phyloP scores from a whole-genome alignment of 352 stramenopile genomes.

The Globisporangium solare region DNA sequence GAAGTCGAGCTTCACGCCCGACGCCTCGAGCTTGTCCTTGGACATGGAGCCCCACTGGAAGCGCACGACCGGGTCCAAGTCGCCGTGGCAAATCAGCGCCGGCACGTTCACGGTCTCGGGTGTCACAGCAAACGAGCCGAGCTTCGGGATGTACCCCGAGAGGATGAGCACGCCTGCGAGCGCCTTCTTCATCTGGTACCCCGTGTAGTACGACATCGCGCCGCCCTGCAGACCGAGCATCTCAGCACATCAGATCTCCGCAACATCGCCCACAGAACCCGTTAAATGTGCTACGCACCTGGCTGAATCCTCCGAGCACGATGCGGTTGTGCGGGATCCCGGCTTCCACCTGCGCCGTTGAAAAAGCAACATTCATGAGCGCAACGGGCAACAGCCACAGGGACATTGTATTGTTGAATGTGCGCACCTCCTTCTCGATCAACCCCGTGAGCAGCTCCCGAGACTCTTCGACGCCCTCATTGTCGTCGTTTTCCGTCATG shows the following conservation, averaged over 20 bases:
- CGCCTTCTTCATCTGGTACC: slow-evolving; percentile 17
- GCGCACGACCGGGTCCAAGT: slow-evolving; percentile 53
- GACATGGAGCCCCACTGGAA: slow-evolving; percentile 61
- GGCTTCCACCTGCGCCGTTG: slow-evolving; percentile 22
- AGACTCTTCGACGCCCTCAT: slow-evolving; percentile 86
- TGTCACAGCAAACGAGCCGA: slow-evolving; percentile 45
- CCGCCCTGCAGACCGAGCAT: background rate
- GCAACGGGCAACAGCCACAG: no score
- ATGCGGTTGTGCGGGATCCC: slow-evolving; percentile 88
- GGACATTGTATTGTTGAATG: no score
- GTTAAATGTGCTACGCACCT: slow-evolving; percentile 28
- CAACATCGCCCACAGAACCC: no score
- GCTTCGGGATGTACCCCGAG: slow-evolving; percentile 71
- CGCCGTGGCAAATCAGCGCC: slow-evolving; percentile 77
- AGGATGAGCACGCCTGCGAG: slow-evolving; percentile 61
- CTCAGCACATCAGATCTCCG: no score
- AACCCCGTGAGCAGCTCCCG: slow-evolving; percentile 63
- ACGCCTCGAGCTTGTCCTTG: slow-evolving; percentile 47
- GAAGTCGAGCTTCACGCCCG: slow-evolving; percentile 58
- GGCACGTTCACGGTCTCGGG: slow-evolving; percentile 55
- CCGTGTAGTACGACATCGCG: slow-evolving; percentile 40
- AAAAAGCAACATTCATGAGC: background rate
- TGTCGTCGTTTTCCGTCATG: slow-evolving; percentile 83
- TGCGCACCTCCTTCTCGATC: slow-evolving; percentile 68
- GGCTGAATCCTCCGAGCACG: slow-evolving; percentile 93